These are phyloP conservation scores for Hypomontagnella monticulosa DNA, from an alignment of 495 filamentous ascomycete species.

Conservation along the genomic window DNA sequence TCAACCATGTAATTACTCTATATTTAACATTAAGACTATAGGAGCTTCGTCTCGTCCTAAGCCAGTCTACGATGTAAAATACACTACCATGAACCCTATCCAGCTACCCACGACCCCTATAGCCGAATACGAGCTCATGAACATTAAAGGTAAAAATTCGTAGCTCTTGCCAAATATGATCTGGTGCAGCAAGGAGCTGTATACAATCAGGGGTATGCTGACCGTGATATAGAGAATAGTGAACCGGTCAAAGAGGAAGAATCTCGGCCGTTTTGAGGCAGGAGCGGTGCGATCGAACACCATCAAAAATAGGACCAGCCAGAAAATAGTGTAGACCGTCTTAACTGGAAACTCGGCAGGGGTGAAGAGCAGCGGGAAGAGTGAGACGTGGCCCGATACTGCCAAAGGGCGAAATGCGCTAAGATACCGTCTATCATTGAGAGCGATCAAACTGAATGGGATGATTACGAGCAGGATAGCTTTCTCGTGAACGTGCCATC, in stretches of 20 bases:
- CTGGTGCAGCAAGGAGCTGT: conserved; percentile 85
- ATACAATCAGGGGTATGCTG: conserved; percentile 87
- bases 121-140: conserved; percentile 94
- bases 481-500: conserved; percentile 99
- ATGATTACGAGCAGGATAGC: conserved; percentile 94
- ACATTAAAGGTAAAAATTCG: conserved; percentile 96
- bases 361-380: conserved; percentile 94
- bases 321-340: conserved; percentile 90
- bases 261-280: conserved; percentile 73
- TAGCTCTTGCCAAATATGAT: conserved; percentile 83
- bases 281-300: conserved; percentile 89
- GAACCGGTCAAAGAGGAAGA: conserved; percentile 91
- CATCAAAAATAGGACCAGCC: conserved; percentile 86
- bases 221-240: conserved; percentile 87
- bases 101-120: conserved; percentile 96
- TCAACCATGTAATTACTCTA: conserved; percentile 24
- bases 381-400: conserved; percentile 91
- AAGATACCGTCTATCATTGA: conserved; percentile 90
- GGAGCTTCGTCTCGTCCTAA: neutral
- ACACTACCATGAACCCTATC: conserved; percentile 94
- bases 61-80: conserved; percentile 71
- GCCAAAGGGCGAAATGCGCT: conserved; percentile 91
- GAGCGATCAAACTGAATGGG: conserved; percentile 92
- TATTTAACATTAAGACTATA: conserved; percentile 2
- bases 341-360: conserved; percentile 92